These are phyloP conservation scores for Spergularia bocconei DNA, from an alignment of 148 eudicot genomes.

Conservation along the genomic window DNA sequence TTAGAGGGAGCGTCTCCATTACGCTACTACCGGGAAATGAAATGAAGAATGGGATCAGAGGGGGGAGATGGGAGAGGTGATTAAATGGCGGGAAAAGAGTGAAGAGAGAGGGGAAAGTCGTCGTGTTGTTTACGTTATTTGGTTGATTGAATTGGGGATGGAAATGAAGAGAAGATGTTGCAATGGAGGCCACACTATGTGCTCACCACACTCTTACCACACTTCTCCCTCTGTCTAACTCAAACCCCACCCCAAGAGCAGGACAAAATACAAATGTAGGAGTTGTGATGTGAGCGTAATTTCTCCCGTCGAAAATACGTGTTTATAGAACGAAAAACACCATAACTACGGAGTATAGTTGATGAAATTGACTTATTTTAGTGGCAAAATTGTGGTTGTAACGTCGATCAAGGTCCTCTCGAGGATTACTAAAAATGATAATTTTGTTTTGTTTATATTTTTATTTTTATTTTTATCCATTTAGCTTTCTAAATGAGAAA, in stretches of 20 bases:
- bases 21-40: background rate
- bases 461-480: too few relatives aligned
- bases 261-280: background rate
- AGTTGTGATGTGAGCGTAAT: background rate
- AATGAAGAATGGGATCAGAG: background rate
- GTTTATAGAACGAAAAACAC: too few relatives aligned
- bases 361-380: too few relatives aligned
- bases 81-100: conserved; percentile 6
- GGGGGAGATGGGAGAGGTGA: background rate
- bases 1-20: conserved; percentile 42
- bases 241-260: too few relatives aligned
- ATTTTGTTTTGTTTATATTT: too few relatives aligned
- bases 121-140: background rate
- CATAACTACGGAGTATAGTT: too few relatives aligned
- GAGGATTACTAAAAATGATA: too few relatives aligned
- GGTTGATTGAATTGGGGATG: background rate
- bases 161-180: conserved; percentile 18
- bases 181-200: conserved; percentile 32
- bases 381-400: too few relatives aligned
- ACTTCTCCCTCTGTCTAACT: background rate
- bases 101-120: too few relatives aligned
- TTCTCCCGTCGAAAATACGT: too few relatives aligned
- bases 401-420: too few relatives aligned
- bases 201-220: conserved; percentile 19
- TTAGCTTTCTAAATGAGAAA: too few relatives aligned